Base-by-base conservation (phyloP, 192 early-diverging fungal species). In the Entomortierella parvispora region DNA sequence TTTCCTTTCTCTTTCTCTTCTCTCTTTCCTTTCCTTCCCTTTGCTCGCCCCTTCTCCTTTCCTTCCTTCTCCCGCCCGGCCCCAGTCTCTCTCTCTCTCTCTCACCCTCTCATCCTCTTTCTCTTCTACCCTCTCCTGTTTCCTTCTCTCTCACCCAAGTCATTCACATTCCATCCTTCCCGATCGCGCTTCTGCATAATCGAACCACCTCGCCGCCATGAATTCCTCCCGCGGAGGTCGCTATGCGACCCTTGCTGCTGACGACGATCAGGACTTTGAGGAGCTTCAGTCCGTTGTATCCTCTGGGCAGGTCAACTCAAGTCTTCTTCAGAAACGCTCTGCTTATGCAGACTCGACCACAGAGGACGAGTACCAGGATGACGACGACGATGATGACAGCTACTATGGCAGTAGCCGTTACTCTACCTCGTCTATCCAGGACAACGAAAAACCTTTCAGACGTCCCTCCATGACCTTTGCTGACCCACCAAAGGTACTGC, bases 281-380 rank as follows among this genome's bases (percentile, higher is more conserved):
- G 74, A 68, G 20, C 61, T 77, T 17, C 60, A 68, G 40, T 33
- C 74, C 18, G 74, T 77, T 18, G 11, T 77, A 7, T 64, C 66
- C 33, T 64, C 74, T 4, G 60, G 56, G 34, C 63, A 56, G 22
- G 14, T 66, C 28, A 58, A 61, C 22, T 43, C 62, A 7, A 42
- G 26, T 7, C 54, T 68, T 10, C 74, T 63, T n/a, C 56, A 64
- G 47, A 37, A 65, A 37, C 28, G 33, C 28, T 26, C 51, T 6
- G 7, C 29, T 10, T 62, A 62, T 46, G 14, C 15, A 5, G 48
- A 61, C 32, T 51, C n/a, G 3, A 34, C 32, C 32, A 40, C 37
- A 5, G 37, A 40, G 37, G 65, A 66, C 4, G 58, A 69, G 22
- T 57, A 53, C 18, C 34, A 56, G 4, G 51, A 71, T 20, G 58